Evolutionary conservation across 768 basidiomycete genomes (phyloP).

Genomic region (Kwoniella dendrophila): DNA sequence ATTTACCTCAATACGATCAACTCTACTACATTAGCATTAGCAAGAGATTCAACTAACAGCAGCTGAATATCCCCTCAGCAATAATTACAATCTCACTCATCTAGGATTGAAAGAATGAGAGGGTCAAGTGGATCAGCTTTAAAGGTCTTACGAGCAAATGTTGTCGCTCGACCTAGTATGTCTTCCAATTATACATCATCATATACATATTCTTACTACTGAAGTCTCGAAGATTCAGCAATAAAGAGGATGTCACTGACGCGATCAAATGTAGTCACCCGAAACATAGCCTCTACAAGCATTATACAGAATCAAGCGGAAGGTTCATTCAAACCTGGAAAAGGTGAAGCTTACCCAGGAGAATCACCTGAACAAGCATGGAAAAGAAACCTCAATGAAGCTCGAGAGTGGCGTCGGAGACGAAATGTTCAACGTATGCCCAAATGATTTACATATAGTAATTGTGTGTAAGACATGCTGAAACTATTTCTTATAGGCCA

Average conservation of each 20-base stretch:
- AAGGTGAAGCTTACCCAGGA: conserved; percentile 21
- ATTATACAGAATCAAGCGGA: conserved; percentile 11
- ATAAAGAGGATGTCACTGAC: not conserved
- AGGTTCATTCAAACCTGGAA: conserved; percentile 9
- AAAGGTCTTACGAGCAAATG: not conserved
- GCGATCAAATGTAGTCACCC: not conserved
- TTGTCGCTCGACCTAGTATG: conserved; percentile 3
- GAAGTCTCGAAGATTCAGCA: not conserved
- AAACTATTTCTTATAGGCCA: conserved; percentile 9
- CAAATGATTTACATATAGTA: too few relatives aligned
- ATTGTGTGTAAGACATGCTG: too few relatives aligned
- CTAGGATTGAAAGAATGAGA: too few relatives aligned
- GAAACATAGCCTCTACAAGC: not conserved
- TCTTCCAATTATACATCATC: not conserved
- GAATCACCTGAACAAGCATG: conserved; percentile 45
- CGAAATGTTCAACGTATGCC: conserved; percentile 31
- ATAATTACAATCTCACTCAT: too few relatives aligned
- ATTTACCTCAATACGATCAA: too few relatives aligned
- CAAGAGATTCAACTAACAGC: too few relatives aligned
- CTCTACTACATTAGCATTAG: too few relatives aligned
- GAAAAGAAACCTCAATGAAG: conserved; percentile 48
- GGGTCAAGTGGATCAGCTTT: conserved; percentile 16
- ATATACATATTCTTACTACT: too few relatives aligned
- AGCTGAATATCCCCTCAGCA: too few relatives aligned
- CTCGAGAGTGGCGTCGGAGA: conserved; percentile 39